A percentile compares a stretch with the other conserved stretches of the same genome.
Conservation (phyloP, 495 filamentous ascomycete species). For the Xylaria palmicola region DNA sequence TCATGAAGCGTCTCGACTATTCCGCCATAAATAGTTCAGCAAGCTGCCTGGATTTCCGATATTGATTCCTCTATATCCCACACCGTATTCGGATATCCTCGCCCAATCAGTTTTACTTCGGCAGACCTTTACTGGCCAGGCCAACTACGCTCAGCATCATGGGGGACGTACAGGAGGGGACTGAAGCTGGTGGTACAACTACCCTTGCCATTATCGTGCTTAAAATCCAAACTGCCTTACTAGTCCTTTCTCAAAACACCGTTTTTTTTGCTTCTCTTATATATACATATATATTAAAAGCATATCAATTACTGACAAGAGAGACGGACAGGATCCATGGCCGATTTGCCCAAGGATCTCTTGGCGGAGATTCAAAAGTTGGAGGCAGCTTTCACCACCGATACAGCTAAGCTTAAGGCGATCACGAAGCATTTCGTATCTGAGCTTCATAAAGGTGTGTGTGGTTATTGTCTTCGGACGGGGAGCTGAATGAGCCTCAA, state of each 20-base stretch:
- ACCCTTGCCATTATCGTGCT: not conserved
- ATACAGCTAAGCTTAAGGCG: slow-evolving; percentile 75
- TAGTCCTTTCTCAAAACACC: not conserved
- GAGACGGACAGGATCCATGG: slow-evolving; percentile 35
- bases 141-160: not conserved
- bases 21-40: not conserved
- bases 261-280: not conserved
- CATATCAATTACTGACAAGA: slow-evolving; percentile 5
- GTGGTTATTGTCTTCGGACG: slow-evolving; percentile 2
- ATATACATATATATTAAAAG: not conserved
- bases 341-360: slow-evolving; percentile 74
- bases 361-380: slow-evolving; percentile 78
- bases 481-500: slow-evolving; percentile 6
- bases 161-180: not conserved
- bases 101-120: not conserved
- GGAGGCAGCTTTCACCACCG: slow-evolving; percentile 83
- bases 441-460: slow-evolving; percentile 82
- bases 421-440: slow-evolving; percentile 85
- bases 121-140: not conserved
- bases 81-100: not conserved
- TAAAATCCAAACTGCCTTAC: not conserved
- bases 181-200: not conserved
- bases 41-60: not conserved
- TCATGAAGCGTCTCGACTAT: not conserved
- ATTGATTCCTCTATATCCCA: not conserved